phyloP scores from a whole-genome alignment of 1,284 basidiomycete species.

The Erythrobasidium hasegawianum region DNA sequence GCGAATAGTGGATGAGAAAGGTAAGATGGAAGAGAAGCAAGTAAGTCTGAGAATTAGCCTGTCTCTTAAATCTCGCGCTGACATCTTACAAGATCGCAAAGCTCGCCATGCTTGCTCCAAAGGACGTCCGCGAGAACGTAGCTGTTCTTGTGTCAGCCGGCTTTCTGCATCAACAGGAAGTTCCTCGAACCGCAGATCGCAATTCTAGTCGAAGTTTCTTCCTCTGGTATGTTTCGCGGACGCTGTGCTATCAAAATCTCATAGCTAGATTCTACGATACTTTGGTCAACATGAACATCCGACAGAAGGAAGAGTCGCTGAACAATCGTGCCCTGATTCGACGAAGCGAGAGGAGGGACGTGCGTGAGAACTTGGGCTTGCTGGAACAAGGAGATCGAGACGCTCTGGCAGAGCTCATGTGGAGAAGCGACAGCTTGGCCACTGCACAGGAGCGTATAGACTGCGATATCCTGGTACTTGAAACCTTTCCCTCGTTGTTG shows the following conservation, averaged over 20 bases:
- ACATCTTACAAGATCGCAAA: slow-evolving; percentile 98
- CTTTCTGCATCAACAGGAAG: slow-evolving; percentile 82
- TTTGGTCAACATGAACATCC: slow-evolving; percentile 70
- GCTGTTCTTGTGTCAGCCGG: slow-evolving; percentile 72
- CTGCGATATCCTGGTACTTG: slow-evolving; percentile 39
- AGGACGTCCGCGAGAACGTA: slow-evolving; percentile 77
- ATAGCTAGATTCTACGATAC: slow-evolving; percentile 78
- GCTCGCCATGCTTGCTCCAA: slow-evolving; percentile 82
- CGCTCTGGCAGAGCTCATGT: slow-evolving; percentile 53
- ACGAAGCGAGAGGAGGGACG: slow-evolving; percentile 74
- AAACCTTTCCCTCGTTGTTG: slow-evolving; percentile 19
- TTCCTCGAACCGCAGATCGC: slow-evolving; percentile 79
- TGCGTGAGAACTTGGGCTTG: slow-evolving; percentile 64
- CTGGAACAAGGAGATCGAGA: slow-evolving; percentile 69
- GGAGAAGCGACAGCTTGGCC: slow-evolving; percentile 64
- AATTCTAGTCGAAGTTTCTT: slow-evolving; percentile 80
- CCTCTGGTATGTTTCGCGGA: slow-evolving; percentile 81
- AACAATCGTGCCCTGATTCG: slow-evolving; percentile 65
- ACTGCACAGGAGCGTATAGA: slow-evolving; percentile 66
- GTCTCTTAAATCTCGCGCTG: too few relatives aligned
- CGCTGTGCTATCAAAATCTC: slow-evolving; percentile 71
- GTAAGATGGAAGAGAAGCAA: slow-evolving; percentile 93
- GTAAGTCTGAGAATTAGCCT: too few relatives aligned
- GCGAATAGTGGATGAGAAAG: slow-evolving; percentile 73
- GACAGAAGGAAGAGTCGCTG: slow-evolving; percentile 67